Evolutionary conservation across 345 rosid species (phyloP), one percentile per base, ranked within the genome.

Genomic region (Salix exigua): DNA sequence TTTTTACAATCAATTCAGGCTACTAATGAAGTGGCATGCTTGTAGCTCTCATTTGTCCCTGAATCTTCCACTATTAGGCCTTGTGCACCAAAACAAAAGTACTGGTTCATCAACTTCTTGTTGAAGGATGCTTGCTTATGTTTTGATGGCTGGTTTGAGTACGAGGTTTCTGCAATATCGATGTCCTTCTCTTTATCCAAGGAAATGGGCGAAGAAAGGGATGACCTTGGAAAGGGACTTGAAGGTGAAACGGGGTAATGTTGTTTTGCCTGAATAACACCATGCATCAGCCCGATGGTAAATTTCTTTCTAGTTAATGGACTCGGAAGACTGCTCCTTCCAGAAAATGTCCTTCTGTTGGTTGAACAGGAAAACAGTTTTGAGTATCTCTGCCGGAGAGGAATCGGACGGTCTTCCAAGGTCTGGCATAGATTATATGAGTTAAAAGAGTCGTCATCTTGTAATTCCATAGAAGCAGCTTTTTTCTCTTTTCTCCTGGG

Each of bases 281-380:
- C 98, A 7, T 90, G 96, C 84, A 78, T 89, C 50, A 96, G 77
- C 66, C 91, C 92, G 48, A 82, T 77, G 1, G 92, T 83, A 42
- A 86, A 91, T 80, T 82, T 96, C 88, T 80, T 80, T 73, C 91
- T 87, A 63, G 91, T 83, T 5, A 84, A 81, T 74, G 88, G 93
- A 83, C 99, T 93, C 48, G 99, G 95, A 73, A 96, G 89, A 66
- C 87, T 87, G 7, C 76, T 85, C 71, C 84, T 82, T 44, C 82
- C 68, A 68, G 91, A 81, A 70, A 83, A 73, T n/a, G 80, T 58
- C 77, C 87, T 84, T 75, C 77, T 86, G 84, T 77, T 84, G 78
- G 73, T 75, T 5, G 88, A 82, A 76, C 85, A 77, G 50, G 90
- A 81, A 18, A 79, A 21, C 16, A 89, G 77, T 64, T 91, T 84